Evolutionary conservation across 805 yeast species (phyloP), one percentile per base, ranked within the genome.

Genomic region (Saturnispora diversa): DNA sequence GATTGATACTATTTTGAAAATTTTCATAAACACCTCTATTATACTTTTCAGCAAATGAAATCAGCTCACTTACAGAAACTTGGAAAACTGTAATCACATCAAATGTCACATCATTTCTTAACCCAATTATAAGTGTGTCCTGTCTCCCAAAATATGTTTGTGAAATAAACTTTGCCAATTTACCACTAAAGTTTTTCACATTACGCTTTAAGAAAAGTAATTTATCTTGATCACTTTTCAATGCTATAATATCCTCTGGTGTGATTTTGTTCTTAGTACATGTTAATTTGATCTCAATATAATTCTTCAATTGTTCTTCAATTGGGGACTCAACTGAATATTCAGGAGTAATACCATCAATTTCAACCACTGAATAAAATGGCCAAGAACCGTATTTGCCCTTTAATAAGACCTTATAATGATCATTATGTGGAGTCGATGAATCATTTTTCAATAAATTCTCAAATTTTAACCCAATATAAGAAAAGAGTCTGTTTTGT

Each of bases 391-490:
- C 52, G 15, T 29, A 46, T 22, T 36, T 31, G 1, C 48, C 41
- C 4, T 27, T 19, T 6, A 38, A 16, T 25, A 49, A 23, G 6
- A 30, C 19, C 34, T 48, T 49, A 17, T 23, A 42, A 35, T 49
- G 52, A 13, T 39, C 42, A 11, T 28, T 24, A 33, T 34, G 27
- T 9, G 50, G n/a, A 13, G 43, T 33, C 12, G 27, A 24, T 19
- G 26, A 22, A 12, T 37, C 33, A 22, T 37, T 32, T 13, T 35
- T 35, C 6, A 47, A 17, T 21, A 47, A n/a, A 7, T 40, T 36
- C 24, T 48, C 51, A 30, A 48, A 47, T 28, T 44, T 42, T n/a
- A 39, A 9, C 4, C 51, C 51, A 19, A 48, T 47, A 35, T 40
- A 47, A 12, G 45, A 28, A 16, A 33, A 20, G 13, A 39, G 16